phyloP scores from a whole-genome alignment of 106 monocot species.

The Dendrobium catenatum region DNA sequence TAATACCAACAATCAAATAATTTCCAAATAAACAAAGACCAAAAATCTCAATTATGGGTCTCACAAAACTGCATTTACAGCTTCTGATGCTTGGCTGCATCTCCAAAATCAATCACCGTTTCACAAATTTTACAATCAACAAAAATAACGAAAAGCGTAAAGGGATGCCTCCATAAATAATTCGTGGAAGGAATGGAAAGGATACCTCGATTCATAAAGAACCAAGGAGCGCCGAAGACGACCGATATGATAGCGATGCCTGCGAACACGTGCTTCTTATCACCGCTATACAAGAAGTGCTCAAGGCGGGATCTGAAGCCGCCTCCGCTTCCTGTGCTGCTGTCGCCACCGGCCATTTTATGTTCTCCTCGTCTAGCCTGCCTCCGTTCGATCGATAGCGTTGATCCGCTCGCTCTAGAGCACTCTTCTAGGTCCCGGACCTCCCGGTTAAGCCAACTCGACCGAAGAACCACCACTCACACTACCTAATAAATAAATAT shows the following conservation, averaged over 20 bases:
- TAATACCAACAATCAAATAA: neutral
- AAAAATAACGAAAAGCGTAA: neutral
- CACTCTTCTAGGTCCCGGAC: too few species aligned
- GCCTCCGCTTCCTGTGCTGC: slow-evolving; percentile 13
- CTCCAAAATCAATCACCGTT: neutral
- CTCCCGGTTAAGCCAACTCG: too few species aligned
- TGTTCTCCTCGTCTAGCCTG: neutral
- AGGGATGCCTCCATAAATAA: neutral
- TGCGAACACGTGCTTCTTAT: slow-evolving; percentile 87
- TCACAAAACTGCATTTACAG: neutral
- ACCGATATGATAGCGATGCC: slow-evolving; percentile 74
- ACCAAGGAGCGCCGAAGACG: slow-evolving; percentile 79
- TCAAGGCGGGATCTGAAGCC: slow-evolving; percentile 51
- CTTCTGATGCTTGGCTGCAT: neutral
- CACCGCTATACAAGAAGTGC: slow-evolving; percentile 81
- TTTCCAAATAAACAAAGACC: neutral
- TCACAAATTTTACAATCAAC: neutral
- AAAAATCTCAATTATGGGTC: neutral
- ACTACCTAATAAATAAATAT: too few species aligned
- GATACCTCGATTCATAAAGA: slow-evolving; percentile 70
- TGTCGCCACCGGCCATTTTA: slow-evolving; percentile 6
- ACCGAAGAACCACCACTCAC: too few species aligned
- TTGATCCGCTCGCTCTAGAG: too few species aligned
- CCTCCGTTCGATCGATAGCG: too few species aligned
- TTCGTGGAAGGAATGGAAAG: neutral